Evolutionary conservation across 805 yeast species (phyloP).

Genomic region (Starmerella apicola): DNA sequence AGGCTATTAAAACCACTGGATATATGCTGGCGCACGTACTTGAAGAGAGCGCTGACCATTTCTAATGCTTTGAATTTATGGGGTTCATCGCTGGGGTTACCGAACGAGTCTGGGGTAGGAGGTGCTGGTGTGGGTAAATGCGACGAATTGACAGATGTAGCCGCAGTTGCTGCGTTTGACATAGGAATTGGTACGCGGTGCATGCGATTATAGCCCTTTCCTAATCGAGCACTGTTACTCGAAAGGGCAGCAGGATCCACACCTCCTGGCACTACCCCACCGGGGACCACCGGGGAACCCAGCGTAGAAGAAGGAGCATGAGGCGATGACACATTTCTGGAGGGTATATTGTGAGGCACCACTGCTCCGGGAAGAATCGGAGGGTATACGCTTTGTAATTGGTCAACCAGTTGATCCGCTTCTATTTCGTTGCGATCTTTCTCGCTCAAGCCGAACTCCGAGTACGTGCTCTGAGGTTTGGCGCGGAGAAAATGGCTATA

Average conservation of each 20-base stretch:
- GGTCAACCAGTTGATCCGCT: constrained; percentile 15
- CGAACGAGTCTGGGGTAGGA: background rate
- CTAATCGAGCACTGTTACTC: no score
- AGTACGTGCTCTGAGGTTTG: constrained; percentile 9
- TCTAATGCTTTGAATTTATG: background rate
- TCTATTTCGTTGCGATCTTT: constrained; percentile 18
- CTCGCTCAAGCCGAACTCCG: constrained; percentile 23
- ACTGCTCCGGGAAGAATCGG: constrained; percentile 16
- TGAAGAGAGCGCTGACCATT: background rate
- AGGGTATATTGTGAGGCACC: background rate
- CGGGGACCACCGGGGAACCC: background rate
- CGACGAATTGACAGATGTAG: background rate
- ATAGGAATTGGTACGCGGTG: no score
- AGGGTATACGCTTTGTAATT: constrained; percentile 13
- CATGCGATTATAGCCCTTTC: background rate
- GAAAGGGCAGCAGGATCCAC: background rate
- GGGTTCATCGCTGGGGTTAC: background rate
- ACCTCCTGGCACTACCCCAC: no score
- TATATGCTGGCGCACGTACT: background rate
- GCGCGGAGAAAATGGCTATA: constrained; percentile 22
- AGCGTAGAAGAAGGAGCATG: background rate
- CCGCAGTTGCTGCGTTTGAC: no score
- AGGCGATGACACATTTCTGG: background rate
- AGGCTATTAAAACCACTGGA: constrained; percentile 3
- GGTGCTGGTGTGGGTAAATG: background rate